A percentile compares a stretch with the other conserved stretches of the same genome.
Evolutionary conservation across 768 basidiomycete species (phyloP).

Genomic region (Termitomyces sp.): DNA sequence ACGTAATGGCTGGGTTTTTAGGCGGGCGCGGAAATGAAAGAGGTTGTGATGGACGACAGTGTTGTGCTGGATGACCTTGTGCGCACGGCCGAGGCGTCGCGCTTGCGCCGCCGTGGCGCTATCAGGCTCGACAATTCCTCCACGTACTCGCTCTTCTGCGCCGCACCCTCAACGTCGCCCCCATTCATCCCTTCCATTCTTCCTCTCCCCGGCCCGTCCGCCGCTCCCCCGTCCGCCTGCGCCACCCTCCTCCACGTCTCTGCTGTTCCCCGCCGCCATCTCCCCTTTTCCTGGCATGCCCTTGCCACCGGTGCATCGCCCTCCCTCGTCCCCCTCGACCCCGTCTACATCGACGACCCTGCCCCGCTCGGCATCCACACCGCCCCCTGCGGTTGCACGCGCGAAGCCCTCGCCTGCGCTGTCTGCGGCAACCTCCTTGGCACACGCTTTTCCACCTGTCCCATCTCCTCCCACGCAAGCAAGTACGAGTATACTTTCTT

Average conservation of each 20-base stretch:
- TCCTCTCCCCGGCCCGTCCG: constrained; percentile 7
- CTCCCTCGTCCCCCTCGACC: constrained; percentile 49
- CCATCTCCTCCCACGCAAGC: constrained; percentile 11
- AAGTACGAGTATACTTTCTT: not conserved
- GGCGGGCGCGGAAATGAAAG: not conserved
- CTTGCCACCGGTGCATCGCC: constrained; percentile 31
- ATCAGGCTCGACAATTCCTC: constrained; percentile 30
- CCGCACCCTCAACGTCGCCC: not conserved
- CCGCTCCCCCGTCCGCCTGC: constrained; percentile 38
- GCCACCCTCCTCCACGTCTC: constrained; percentile 54
- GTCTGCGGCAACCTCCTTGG: constrained; percentile 63
- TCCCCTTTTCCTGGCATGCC: constrained; percentile 45
- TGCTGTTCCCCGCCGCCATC: constrained; percentile 46
- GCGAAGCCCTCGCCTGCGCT: constrained; percentile 64
- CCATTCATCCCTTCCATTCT: constrained; percentile 15
- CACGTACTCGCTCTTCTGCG: constrained; percentile 9
- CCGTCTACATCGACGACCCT: constrained; percentile 50
- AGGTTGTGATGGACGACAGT: constrained; percentile 51
- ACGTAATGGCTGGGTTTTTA: too few relatives aligned
- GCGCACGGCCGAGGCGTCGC: constrained; percentile 68
- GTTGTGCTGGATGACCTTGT: constrained; percentile 71
- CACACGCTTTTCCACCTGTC: constrained; percentile 40
- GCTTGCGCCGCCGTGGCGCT: constrained; percentile 68
- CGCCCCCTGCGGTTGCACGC: constrained; percentile 59
- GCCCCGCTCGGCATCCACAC: constrained; percentile 43